These are phyloP conservation scores for Psilocybe sp. DNA, from an alignment of 768 basidiomycete species.

Conservation along the genomic window DNA sequence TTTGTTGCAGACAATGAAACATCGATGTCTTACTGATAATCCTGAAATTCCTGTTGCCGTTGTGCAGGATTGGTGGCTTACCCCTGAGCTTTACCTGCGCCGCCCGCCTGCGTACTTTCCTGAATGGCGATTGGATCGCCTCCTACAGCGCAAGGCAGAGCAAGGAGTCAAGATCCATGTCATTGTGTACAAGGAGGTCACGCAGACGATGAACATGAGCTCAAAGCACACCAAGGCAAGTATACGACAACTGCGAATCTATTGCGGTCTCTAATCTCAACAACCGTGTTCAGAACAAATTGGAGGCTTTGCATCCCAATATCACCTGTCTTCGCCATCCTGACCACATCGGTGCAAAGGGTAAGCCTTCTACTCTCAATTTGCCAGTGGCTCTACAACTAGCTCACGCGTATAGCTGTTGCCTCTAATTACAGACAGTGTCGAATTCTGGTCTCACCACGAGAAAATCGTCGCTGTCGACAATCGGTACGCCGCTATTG, in stretches of 20 bases:
- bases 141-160: constrained; percentile 86
- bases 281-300: constrained; percentile 43
- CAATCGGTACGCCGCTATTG: constrained; percentile 81
- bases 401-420: background rate
- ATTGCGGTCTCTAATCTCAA: background rate
- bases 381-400: too few relatives aligned
- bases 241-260: background rate
- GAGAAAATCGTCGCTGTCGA: constrained; percentile 92
- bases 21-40: background rate
- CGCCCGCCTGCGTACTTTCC: constrained; percentile 84
- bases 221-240: constrained; percentile 78
- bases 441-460: constrained; percentile 91
- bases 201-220: constrained; percentile 87
- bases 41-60: background rate
- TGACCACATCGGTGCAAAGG: constrained; percentile 82
- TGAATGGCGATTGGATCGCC: constrained; percentile 85
- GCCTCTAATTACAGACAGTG: constrained; percentile 46
- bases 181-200: constrained; percentile 95
- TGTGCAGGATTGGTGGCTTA: constrained; percentile 85
- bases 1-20: background rate
- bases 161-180: constrained; percentile 91
- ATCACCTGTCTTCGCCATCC: constrained; percentile 89
- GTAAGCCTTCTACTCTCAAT: constrained; percentile 23
- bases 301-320: constrained; percentile 85
- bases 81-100: constrained; percentile 91